Evolutionary conservation across 139 green algal genomes (phyloP).

Genomic region (Chlamydomonas incerta): DNA sequence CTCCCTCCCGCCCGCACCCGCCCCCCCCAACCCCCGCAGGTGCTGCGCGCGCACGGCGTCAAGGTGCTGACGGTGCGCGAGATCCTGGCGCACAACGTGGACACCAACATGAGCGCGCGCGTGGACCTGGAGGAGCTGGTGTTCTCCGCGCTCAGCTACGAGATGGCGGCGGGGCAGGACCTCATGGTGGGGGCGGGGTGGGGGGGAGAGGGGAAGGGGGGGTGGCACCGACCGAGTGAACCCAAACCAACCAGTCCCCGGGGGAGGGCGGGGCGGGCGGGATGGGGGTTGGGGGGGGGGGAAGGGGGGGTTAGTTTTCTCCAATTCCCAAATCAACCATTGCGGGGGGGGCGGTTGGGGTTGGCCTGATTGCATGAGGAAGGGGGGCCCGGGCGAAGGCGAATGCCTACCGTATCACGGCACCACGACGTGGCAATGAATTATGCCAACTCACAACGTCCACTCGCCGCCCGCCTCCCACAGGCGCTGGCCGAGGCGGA

Average conservation of each 20-base stretch:
- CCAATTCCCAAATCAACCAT: no score
- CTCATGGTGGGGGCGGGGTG: neutral
- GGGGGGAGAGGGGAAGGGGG: neutral
- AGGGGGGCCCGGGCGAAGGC: no score
- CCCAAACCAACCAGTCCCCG: no score
- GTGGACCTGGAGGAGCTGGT: conserved; percentile 92
- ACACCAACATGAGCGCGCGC: conserved; percentile 83
- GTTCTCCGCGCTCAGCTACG: conserved; percentile 80
- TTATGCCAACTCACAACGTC: no score
- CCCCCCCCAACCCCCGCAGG: conserved; percentile 19
- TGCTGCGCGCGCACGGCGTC: conserved; percentile 85
- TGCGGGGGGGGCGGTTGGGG: no score
- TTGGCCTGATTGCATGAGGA: no score
- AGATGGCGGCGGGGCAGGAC: conserved; percentile 50
- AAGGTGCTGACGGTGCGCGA: conserved; percentile 91
- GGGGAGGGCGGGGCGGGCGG: neutral
- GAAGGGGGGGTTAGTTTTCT: neutral
- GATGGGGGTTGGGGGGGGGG: neutral
- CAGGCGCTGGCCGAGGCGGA: conserved; percentile 76
- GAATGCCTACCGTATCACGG: no score
- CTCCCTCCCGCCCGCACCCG: no score
- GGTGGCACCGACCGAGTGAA: no score
- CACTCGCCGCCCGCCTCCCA: neutral
- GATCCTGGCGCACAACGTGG: conserved; percentile 82
- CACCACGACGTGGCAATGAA: no score